Percentiles rank a stretch among this genome's conserved stretches.
phyloP scores from a whole-genome alignment of 2,329 filamentous ascomycete species.

The Balansia obtecta region DNA sequence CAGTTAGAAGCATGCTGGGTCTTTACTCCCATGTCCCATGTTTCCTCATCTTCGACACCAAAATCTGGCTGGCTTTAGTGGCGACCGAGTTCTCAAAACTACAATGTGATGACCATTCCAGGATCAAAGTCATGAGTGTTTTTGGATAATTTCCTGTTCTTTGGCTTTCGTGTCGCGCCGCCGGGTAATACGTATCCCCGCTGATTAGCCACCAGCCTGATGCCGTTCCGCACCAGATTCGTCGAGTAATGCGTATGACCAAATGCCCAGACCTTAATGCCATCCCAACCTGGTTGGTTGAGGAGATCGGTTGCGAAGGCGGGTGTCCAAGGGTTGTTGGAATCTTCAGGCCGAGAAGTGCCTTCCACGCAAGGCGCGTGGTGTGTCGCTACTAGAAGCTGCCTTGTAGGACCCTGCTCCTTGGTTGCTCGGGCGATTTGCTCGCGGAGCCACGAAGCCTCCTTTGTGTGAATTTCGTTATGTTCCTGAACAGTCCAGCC shows the following conservation, averaged over 20 bases:
- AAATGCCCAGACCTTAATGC: too few relatives aligned
- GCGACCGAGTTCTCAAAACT: neutral
- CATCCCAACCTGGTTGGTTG: too few relatives aligned
- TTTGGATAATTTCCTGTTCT: neutral
- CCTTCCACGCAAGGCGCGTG: too few relatives aligned
- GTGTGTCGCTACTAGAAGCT: constrained; percentile 40
- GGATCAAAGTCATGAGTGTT: constrained; percentile 3
- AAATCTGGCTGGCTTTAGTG: too few relatives aligned
- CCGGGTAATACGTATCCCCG: constrained; percentile 26
- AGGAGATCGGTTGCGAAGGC: too few relatives aligned
- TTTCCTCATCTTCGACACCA: too few relatives aligned
- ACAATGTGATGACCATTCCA: constrained; percentile 5
- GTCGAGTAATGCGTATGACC: constrained; percentile 37
- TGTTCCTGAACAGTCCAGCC: constrained; percentile 38
- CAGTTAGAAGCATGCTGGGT: too few relatives aligned
- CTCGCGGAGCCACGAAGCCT: constrained; percentile 37
- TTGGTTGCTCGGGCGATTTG: constrained; percentile 9
- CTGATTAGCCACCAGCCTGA: constrained; percentile 32
- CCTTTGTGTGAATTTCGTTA: constrained; percentile 32
- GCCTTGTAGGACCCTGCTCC: constrained; percentile 9
- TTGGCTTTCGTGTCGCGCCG: neutral
- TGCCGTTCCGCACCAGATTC: constrained; percentile 18
- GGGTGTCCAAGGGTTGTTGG: too few relatives aligned
- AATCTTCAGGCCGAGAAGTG: too few relatives aligned
- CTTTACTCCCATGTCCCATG: too few relatives aligned